A percentile compares a stretch with the other conserved stretches of the same genome.
Conservation (phyloP, 1,139 yeast species). For the Kodamaea ohmeri region DNA sequence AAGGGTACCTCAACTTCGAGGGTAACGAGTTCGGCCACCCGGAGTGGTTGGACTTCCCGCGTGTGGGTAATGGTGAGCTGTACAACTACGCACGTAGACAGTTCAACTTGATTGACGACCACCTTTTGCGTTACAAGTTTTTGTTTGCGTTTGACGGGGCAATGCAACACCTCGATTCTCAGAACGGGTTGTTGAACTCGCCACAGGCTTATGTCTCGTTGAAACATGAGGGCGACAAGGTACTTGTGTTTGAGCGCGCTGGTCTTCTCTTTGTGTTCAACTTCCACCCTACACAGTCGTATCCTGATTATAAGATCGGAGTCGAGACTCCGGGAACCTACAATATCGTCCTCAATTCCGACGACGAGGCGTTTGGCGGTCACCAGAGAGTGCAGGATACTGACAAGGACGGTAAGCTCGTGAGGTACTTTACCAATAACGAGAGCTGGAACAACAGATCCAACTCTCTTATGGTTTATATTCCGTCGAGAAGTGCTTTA, state of each 20-base stretch:
- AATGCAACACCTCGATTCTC: constrained; percentile 73
- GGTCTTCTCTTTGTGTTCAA: constrained; percentile 83
- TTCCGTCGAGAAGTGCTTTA: constrained; percentile 79
- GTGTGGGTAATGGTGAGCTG: constrained; percentile 81
- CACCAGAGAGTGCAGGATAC: constrained; percentile 66
- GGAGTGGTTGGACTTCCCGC: constrained; percentile 97
- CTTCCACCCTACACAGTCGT: constrained; percentile 83
- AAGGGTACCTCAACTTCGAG: constrained; percentile 92
- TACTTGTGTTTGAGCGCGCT: constrained; percentile 83
- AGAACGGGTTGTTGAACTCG: constrained; percentile 69
- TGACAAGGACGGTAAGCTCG: constrained; percentile 35
- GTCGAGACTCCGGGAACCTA: constrained; percentile 79
- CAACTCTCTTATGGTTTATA: constrained; percentile 76
- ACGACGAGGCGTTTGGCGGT: constrained; percentile 73
- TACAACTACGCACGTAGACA: constrained; percentile 95
- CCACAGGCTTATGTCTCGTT: constrained; percentile 85
- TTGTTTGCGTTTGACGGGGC: constrained; percentile 78
- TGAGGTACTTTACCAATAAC: constrained; percentile 63
- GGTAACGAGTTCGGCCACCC: constrained; percentile 99
- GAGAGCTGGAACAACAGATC: constrained; percentile 77
- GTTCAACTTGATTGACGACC: constrained; percentile 80
- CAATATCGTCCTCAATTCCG: constrained; percentile 72
- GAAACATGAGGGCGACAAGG: constrained; percentile 85
- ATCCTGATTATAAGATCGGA: constrained; percentile 84
- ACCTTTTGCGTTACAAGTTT: constrained; percentile 72